phyloP scores from a whole-genome alignment of 1,139 yeast genomes.

The Geotrichum restrictum region DNA sequence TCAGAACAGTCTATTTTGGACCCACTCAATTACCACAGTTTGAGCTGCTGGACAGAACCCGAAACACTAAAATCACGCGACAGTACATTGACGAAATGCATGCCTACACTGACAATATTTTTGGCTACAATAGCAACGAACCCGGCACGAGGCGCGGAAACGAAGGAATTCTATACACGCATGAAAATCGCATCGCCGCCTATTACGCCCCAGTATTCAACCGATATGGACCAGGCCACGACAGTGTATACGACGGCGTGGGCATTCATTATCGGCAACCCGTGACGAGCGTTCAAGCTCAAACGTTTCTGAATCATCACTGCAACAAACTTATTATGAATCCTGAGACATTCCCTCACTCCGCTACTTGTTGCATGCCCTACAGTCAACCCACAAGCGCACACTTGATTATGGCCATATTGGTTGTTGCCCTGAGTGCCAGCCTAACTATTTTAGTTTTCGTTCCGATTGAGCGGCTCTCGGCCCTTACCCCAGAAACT shows the following conservation, averaged over 20 bases:
- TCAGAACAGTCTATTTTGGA: slow-evolving; percentile 18
- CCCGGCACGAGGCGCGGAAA: slow-evolving; percentile 2
- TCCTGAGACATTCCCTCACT: slow-evolving; percentile 4
- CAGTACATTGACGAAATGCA: slow-evolving; percentile 11
- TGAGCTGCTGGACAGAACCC: slow-evolving; percentile 12
- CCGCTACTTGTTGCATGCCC: slow-evolving; percentile 14
- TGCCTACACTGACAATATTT: slow-evolving; percentile 13
- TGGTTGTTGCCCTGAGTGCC: not conserved
- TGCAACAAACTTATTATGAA: slow-evolving; percentile 13
- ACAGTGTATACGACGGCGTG: slow-evolving; percentile 14
- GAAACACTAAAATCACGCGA: slow-evolving; percentile 5
- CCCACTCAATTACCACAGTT: slow-evolving; percentile 19
- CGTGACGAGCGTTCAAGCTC: slow-evolving; percentile 10
- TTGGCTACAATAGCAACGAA: slow-evolving; percentile 6
- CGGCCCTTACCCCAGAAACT: not conserved
- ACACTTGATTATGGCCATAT: not conserved
- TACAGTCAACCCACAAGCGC: slow-evolving; percentile 10
- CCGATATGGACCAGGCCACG: slow-evolving; percentile 15
- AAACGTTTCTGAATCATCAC: slow-evolving; percentile 18
- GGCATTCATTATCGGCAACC: slow-evolving; percentile 16
- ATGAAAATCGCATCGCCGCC: slow-evolving; percentile 5
- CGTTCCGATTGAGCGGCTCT: not conserved
- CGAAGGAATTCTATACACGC: slow-evolving; percentile 12
- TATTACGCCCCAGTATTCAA: slow-evolving; percentile 18
- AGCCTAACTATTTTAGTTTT: not conserved